Base-by-base conservation (phyloP, 257 asterid species). In the Apocynum venetum region DNA sequence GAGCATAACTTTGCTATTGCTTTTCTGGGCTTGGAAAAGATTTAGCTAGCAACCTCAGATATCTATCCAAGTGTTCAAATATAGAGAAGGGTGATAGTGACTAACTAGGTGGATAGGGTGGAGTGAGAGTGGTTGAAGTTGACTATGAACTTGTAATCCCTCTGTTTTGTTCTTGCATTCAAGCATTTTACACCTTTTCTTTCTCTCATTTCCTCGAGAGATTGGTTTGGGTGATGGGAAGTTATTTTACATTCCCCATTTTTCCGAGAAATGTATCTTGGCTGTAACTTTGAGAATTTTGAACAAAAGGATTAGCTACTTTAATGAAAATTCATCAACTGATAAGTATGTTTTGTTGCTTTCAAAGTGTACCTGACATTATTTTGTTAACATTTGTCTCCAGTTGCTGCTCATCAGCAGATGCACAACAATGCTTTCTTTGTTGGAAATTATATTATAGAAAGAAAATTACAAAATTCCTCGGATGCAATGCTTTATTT, bases 31-130 rank as follows among this genome's bases (percentile, higher is more conserved):
- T 19, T 44, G 71, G 3, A 60, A 38, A 60, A n/a, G 44, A 47
- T 35, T 35, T 61, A 44, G 55, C 49, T 46, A 70, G 71, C 53
- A 35, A 49, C 35, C 6, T 68, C 20, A 1, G 10, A 59, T 25
- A 17, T 8, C 9, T n/a, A 63, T 57, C 64, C 52, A 15, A 25
- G 52, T 17, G 38, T 41, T 51, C 65, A 12, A 17, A 44, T 17
- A n/a, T 68, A 47, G 72, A 35, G 52, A 70, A n/a, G 41, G 46
- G 68, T 17, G 41, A 43, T 43, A 69, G 76, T 64, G 25, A 74
- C 40, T 44, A 19, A 41, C 8, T 41, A 12, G 67, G 55, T 38
- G 46, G 9, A 69, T 44, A 65, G 31, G 57, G 70, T 14, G 46
- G 46, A 59, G 53, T 6, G 9, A 2, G 52, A n/a, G 67, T 55